Conservation (phyloP, 768 basidiomycete species). For the Mycena latifolia region DNA sequence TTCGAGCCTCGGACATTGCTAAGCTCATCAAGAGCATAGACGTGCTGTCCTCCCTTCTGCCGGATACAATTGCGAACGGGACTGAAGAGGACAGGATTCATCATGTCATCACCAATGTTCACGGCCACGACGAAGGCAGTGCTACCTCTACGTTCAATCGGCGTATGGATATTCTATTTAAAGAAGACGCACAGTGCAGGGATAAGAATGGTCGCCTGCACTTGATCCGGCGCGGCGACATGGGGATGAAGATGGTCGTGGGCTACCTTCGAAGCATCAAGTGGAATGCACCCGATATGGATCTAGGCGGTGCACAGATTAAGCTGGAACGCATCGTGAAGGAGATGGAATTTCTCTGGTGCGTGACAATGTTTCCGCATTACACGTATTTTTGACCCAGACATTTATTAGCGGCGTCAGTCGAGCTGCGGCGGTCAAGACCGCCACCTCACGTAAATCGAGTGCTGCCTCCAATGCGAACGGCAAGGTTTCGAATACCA, state of each 20-base stretch:
- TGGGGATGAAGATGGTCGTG: conserved; percentile 7
- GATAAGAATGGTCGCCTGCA: conserved; percentile 14
- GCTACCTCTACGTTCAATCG: conserved; percentile 16
- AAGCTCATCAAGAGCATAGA: conserved; percentile 15
- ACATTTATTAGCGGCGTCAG: no score
- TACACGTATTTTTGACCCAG: no score
- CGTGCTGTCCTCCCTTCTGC: background rate
- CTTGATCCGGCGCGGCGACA: conserved; percentile 13
- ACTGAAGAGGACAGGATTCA: conserved; percentile 17
- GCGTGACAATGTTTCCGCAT: background rate
- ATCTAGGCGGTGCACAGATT: conserved; percentile 7
- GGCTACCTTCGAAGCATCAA: conserved; percentile 11
- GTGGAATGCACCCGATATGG: conserved; percentile 4
- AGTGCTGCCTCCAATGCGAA: no score
- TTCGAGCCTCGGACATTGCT: no score
- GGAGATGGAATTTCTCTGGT: conserved; percentile 21
- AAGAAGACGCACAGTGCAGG: conserved; percentile 7
- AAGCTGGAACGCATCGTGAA: conserved; percentile 14
- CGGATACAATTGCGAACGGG: background rate
- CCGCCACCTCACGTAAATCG: background rate
- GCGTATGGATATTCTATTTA: conserved; percentile 24
- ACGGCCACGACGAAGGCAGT: background rate
- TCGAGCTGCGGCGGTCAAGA: no score
- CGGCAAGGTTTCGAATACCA: no score
- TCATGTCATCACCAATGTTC: conserved; percentile 11